Percentiles rank a stretch among this genome's conserved stretches.
Evolutionary conservation across 306 rosid genomes (phyloP).

Genomic region (Pyrus bretschneideri): DNA sequence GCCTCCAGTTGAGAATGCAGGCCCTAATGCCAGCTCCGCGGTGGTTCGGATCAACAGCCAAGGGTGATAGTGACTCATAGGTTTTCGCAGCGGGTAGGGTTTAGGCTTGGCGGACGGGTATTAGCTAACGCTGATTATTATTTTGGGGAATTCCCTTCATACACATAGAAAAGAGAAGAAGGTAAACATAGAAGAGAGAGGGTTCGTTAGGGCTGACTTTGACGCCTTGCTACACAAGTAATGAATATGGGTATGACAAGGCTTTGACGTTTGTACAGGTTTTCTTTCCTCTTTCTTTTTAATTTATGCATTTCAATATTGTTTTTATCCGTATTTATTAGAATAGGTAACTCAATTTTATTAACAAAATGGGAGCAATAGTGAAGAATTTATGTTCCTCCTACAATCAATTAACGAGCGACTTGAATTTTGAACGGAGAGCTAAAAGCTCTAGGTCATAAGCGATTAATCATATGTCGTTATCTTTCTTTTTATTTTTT

Average conservation of each 20-base stretch:
- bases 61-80: neutral
- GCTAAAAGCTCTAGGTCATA: no score
- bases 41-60: neutral
- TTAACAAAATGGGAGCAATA: no score
- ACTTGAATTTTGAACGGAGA: no score
- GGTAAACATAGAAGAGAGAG: neutral
- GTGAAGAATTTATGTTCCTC: no score
- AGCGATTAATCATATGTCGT: no score
- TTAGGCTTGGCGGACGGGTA: neutral
- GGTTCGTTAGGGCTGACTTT: neutral
- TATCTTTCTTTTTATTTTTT: no score
- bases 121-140: neutral
- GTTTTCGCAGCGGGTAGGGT: neutral
- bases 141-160: neutral
- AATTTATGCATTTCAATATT: neutral
- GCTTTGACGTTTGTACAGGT: neutral
- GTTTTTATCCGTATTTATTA: neutral
- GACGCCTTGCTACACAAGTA: neutral
- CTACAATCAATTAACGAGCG: no score
- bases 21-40: neutral
- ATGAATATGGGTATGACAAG: neutral
- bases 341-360: neutral
- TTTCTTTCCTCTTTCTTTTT: neutral
- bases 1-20: neutral
- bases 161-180: neutral